phyloP scores from a whole-genome alignment of 441 rosid species.

The Breynia disticha region DNA sequence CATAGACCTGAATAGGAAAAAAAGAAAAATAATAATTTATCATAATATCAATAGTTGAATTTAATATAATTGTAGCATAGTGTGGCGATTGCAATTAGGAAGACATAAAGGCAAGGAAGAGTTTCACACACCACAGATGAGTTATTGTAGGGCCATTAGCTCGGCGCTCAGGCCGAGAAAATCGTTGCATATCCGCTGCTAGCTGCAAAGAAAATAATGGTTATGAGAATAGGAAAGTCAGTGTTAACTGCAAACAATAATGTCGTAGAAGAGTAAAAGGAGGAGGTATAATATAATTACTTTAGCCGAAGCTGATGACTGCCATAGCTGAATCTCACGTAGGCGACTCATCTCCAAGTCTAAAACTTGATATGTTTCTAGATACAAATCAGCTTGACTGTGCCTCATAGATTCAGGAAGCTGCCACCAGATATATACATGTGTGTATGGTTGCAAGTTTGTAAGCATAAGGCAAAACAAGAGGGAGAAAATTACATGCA shows the following conservation, averaged over 20 bases:
- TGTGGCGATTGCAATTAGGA: neutral
- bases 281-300: slow-evolving; percentile 28
- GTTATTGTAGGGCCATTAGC: slow-evolving; percentile 97
- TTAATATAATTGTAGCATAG: neutral
- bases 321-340: slow-evolving; percentile 98
- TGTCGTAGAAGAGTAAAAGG: slow-evolving; percentile 1
- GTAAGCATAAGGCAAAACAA: neutral
- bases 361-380: slow-evolving; percentile 98
- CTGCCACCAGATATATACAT: slow-evolving; percentile 44
- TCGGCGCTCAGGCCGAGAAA: slow-evolving; percentile 95
- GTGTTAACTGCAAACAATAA: slow-evolving; percentile 1
- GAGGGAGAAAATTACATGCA: slow-evolving; percentile 10
- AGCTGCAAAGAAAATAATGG: slow-evolving; percentile 51
- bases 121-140: slow-evolving; percentile 65
- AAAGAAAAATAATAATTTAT: slow-evolving; percentile 11
- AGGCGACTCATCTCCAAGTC: slow-evolving; percentile 98
- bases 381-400: slow-evolving; percentile 94
- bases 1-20: slow-evolving; percentile 67
- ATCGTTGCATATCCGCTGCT: slow-evolving; percentile 99
- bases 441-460: slow-evolving; percentile 5
- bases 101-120: slow-evolving; percentile 9
- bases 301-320: slow-evolving; percentile 88
- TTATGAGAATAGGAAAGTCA: neutral
- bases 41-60: neutral
- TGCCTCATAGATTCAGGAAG: slow-evolving; percentile 99